These are phyloP conservation scores for Apiospora malaysiana DNA, from an alignment of 2,329 filamentous ascomycete species.

Conservation along the genomic window DNA sequence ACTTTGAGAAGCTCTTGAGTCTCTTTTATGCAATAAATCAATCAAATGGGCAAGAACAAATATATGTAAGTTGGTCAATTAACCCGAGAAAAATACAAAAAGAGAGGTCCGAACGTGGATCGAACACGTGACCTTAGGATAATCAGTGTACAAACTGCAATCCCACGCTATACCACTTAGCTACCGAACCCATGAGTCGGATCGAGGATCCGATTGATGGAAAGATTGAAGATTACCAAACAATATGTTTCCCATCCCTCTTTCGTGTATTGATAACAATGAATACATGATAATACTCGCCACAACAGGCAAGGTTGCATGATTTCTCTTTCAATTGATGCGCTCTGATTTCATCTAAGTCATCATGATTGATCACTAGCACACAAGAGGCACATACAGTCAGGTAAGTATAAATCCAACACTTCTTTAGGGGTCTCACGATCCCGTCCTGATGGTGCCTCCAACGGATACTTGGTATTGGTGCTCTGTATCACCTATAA, in stretches of 20 bases:
- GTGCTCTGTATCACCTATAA: too few species aligned
- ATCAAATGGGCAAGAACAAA: too few species aligned
- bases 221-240: too few species aligned
- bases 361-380: not conserved
- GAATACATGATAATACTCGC: not conserved
- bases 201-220: too few species aligned
- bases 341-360: not conserved
- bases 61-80: too few species aligned
- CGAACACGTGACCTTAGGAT: slow-evolving; percentile 19
- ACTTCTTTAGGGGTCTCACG: not conserved
- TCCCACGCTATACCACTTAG: slow-evolving; percentile 19
- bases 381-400: not conserved
- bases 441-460: not conserved
- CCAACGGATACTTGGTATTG: too few species aligned
- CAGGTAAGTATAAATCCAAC: not conserved
- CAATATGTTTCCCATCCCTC: too few species aligned
- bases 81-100: too few species aligned
- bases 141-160: slow-evolving; percentile 13
- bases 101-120: slow-evolving; percentile 13
- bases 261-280: too few species aligned
- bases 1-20: too few species aligned
- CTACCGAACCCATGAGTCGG: slow-evolving; percentile 3
- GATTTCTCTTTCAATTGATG: not conserved
- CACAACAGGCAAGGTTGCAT: not conserved
- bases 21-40: too few species aligned